Evolutionary conservation across 305 asterid species (phyloP).

Genomic region (Fraxinus nigra): DNA sequence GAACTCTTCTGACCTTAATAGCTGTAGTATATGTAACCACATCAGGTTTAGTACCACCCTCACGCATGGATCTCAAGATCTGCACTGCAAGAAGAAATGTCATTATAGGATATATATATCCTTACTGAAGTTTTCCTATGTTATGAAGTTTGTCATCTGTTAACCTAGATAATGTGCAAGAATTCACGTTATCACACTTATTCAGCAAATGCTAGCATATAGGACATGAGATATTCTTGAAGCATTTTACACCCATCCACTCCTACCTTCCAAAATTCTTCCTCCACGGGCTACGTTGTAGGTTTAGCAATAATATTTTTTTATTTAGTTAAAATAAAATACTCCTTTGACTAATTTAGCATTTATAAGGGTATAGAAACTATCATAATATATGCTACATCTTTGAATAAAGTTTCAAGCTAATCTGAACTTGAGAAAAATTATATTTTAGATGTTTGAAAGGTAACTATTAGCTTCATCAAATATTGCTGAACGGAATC

Average conservation of each 20-base stretch:
- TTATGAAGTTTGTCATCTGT: neutral
- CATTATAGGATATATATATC: neutral
- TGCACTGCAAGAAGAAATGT: slow-evolving; percentile 41
- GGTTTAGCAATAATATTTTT: neutral
- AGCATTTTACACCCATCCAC: neutral
- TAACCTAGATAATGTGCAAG: neutral
- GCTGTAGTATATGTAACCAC: slow-evolving; percentile 85
- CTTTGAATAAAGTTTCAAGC: neutral
- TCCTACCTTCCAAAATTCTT: neutral
- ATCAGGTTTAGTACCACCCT: slow-evolving; percentile 82
- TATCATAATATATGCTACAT: neutral
- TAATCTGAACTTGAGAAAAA: slow-evolving; percentile 2
- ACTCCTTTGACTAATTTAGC: neutral
- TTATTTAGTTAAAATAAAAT: neutral
- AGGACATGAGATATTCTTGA: neutral
- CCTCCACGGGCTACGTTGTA: neutral
- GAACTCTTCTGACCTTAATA: slow-evolving; percentile 57
- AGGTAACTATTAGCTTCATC: neutral
- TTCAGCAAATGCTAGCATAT: slow-evolving; percentile 11
- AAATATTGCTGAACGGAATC: too few species aligned
- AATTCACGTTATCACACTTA: neutral
- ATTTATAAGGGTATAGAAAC: neutral
- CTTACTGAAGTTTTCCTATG: neutral
- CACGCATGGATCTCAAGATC: slow-evolving; percentile 77
- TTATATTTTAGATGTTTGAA: slow-evolving; percentile 9